Evolutionary conservation across 2,329 filamentous ascomycete genomes (phyloP).

Genomic region (Aspergillus sp.): DNA sequence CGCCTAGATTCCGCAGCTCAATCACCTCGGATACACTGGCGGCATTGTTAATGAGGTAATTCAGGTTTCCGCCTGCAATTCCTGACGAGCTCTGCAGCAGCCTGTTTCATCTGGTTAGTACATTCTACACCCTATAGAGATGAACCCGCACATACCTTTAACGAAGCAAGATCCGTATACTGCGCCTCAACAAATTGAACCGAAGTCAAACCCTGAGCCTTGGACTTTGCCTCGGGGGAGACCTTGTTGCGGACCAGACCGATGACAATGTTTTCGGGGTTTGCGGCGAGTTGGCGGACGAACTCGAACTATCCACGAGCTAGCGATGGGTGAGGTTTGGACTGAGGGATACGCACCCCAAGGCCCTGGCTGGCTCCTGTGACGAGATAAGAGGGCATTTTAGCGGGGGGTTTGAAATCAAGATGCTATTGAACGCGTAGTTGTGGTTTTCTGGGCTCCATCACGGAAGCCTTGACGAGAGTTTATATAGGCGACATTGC

Average conservation of each 20-base stretch:
- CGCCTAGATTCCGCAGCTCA: conserved; percentile 37
- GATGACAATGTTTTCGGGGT: conserved; percentile 50
- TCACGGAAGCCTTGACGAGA: no score
- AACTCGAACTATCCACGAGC: conserved; percentile 60
- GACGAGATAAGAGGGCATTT: not conserved
- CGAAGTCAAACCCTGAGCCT: conserved; percentile 38
- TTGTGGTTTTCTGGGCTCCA: not conserved
- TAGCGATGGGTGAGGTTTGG: no score
- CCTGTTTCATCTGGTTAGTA: no score
- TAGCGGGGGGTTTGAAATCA: not conserved
- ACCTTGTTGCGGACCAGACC: conserved; percentile 56
- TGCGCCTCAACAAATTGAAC: conserved; percentile 54
- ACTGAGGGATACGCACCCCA: not conserved
- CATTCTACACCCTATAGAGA: no score
- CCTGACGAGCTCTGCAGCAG: conserved; percentile 10
- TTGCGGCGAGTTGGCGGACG: conserved; percentile 50
- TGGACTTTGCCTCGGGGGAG: conserved; percentile 49
- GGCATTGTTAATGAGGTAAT: conserved; percentile 60
- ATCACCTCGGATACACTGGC: conserved; percentile 40
- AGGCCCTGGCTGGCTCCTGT: not conserved
- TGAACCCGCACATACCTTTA: conserved; percentile 37
- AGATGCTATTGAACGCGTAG: not conserved
- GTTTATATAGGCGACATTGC: no score
- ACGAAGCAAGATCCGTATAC: conserved; percentile 42
- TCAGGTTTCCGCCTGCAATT: conserved; percentile 41